A percentile compares a stretch with the other conserved stretches of the same genome.
Evolutionary conservation across 371 early-diverging fungal species (phyloP).

Genomic region (Funneliformis caledonium): DNA sequence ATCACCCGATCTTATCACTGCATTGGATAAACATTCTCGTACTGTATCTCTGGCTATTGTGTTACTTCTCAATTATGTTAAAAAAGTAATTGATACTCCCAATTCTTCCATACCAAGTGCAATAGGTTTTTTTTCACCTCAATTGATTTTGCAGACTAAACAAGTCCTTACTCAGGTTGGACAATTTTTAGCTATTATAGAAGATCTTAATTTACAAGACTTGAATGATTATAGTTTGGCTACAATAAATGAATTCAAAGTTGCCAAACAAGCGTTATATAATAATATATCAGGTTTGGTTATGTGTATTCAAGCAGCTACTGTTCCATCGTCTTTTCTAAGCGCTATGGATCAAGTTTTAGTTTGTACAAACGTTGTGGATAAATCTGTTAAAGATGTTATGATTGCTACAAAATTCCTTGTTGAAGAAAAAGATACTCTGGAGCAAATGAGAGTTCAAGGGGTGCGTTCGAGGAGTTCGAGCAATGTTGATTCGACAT

Average conservation of each 20-base stretch:
- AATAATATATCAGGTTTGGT: slow-evolving; percentile 73
- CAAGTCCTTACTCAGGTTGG: slow-evolving; percentile 50
- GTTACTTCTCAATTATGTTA: slow-evolving; percentile 7
- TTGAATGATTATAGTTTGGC: slow-evolving; percentile 49
- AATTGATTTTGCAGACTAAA: slow-evolving; percentile 47
- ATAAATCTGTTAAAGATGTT: slow-evolving; percentile 49
- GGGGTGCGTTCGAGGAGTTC: not conserved
- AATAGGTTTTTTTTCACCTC: slow-evolving; percentile 45
- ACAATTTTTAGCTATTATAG: slow-evolving; percentile 47
- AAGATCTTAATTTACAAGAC: slow-evolving; percentile 48
- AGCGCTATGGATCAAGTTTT: slow-evolving; percentile 28
- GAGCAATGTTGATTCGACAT: not conserved
- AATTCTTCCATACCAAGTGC: not conserved
- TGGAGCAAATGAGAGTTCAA: slow-evolving; percentile 34
- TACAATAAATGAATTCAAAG: slow-evolving; percentile 62
- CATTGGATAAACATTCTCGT: slow-evolving; percentile 29
- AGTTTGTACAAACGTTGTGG: slow-evolving; percentile 42
- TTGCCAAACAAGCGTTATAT: slow-evolving; percentile 69
- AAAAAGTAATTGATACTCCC: not conserved
- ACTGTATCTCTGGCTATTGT: slow-evolving; percentile 13
- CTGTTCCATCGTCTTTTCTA: slow-evolving; percentile 51
- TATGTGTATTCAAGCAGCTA: slow-evolving; percentile 66
- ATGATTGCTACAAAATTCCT: slow-evolving; percentile 46
- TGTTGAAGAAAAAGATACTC: slow-evolving; percentile 51
- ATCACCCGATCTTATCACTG: slow-evolving; percentile 22